Base-by-base conservation (phyloP, 2,329 filamentous ascomycete genomes). In the Xylariaceae sp. region DNA sequence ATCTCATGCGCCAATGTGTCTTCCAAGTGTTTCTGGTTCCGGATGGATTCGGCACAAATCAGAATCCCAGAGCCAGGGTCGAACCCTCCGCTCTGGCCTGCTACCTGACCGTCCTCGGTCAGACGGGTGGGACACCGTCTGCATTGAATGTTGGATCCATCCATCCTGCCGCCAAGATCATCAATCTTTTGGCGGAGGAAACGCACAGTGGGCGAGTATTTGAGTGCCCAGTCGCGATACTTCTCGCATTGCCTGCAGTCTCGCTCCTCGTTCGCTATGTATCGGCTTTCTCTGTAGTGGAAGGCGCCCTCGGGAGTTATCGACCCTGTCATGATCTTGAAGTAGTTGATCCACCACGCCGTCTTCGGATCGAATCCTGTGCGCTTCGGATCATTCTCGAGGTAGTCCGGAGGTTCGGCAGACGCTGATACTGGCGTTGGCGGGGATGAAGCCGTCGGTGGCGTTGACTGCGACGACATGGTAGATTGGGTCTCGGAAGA, bases 1-100 rank as follows among this genome's bases (percentile, higher is more conserved):
- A 99, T 95, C 74, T 99, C 94, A 70, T 99, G 94, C 27, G 91
- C 86, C 63, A 99, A 75, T 11, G 91, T 96, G 68, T 99, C 94
- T 73, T 99, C 94, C 59, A 96, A 69, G 66, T 96, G 90, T 31
- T 85, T 84, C 49, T 83, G 75, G 65, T 90, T 84, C 51, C 86
- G 77, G 65, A 97, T 82, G 71, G 94, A 86, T 70, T 99, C 99
- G 45, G 94, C 90, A 71, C 94, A 99, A 18, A 99, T 77, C 64
- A 95, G 67, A 55, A 99, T 96, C 35, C 94, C 94, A 66, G 90
- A 87, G 44, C 87, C 78, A 1, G 90, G 85, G 66, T 86, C 86
- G 67, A 97, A 97, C 1, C 94, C 94, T 22, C 92, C 94, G 32
- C 80, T 80, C 65, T 81, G 75, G 45, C 81, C 73, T 65, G 87